Evolutionary conservation across 1,284 basidiomycete genomes (phyloP).

Genomic region (Amylostereum areolatum): DNA sequence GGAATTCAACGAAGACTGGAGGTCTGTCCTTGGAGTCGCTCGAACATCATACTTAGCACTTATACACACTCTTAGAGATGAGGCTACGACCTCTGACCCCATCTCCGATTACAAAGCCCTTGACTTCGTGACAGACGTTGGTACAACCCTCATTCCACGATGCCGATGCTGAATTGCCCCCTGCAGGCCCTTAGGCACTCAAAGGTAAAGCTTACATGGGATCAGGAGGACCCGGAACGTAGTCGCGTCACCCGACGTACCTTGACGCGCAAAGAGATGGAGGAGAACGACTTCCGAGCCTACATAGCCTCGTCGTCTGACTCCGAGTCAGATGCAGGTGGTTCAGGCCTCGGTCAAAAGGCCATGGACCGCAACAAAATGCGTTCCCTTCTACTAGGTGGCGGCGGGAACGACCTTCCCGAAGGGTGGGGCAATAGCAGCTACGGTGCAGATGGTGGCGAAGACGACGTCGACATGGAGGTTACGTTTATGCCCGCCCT

Average conservation of each 20-base stretch:
- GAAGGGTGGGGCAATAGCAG: slow-evolving; percentile 70
- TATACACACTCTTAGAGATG: slow-evolving; percentile 54
- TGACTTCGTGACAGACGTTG: slow-evolving; percentile 91
- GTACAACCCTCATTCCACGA: slow-evolving; percentile 19
- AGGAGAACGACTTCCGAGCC: slow-evolving; percentile 82
- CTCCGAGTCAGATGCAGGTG: slow-evolving; percentile 36
- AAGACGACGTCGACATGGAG: slow-evolving; percentile 76
- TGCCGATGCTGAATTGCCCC: neutral
- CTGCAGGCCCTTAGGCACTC: slow-evolving; percentile 92
- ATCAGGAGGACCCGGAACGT: slow-evolving; percentile 94
- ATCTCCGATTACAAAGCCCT: slow-evolving; percentile 71
- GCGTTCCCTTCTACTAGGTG: slow-evolving; percentile 66
- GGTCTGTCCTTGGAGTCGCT: slow-evolving; percentile 36
- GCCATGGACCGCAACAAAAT: slow-evolving; percentile 54
- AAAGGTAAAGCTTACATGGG: slow-evolving; percentile 97
- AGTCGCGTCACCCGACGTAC: slow-evolving; percentile 73
- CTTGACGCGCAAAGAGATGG: slow-evolving; percentile 79
- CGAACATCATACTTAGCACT: slow-evolving; percentile 5
- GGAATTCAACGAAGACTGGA: slow-evolving; percentile 78
- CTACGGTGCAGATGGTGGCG: slow-evolving; percentile 27
- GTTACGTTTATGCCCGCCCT: slow-evolving; percentile 90
- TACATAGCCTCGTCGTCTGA: slow-evolving; percentile 76
- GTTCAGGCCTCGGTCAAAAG: slow-evolving; percentile 32
- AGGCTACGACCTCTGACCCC: slow-evolving; percentile 63
- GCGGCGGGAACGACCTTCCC: slow-evolving; percentile 57